These are phyloP conservation scores for Fraxinus quadrangulata DNA, from an alignment of 257 asterid species.

Conservation along the genomic window DNA sequence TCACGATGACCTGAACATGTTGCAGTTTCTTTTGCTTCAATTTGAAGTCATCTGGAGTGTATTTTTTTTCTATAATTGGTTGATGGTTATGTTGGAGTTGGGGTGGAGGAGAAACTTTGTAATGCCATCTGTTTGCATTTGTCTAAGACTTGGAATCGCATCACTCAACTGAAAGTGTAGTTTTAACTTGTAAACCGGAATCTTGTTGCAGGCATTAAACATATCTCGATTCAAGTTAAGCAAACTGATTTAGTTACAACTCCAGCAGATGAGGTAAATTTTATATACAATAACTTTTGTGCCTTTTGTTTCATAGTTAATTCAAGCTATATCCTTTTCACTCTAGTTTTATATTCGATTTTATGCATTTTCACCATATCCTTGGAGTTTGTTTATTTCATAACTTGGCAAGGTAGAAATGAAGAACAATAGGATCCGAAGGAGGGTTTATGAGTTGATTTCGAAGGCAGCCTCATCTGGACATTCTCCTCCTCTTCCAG, in stretches of 20 bases:
- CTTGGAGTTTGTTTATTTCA: slow-evolving; percentile 24
- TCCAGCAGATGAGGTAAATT: slow-evolving; percentile 78
- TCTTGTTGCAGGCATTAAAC: slow-evolving; percentile 63
- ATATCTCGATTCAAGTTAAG: slow-evolving; percentile 52
- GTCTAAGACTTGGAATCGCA: slow-evolving; percentile 4
- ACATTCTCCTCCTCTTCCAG: slow-evolving; percentile 30
- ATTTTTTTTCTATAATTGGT: slow-evolving; percentile 1
- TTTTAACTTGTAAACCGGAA: slow-evolving; percentile 1
- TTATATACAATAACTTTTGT: background rate
- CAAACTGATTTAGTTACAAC: slow-evolving; percentile 62
- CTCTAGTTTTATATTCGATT: background rate
- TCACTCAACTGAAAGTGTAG: background rate
- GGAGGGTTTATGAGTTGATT: slow-evolving; percentile 83
- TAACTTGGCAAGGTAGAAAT: slow-evolving; percentile 69
- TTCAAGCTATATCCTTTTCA: background rate
- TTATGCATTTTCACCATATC: background rate
- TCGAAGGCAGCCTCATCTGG: slow-evolving; percentile 64
- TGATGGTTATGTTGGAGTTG: slow-evolving; percentile 6
- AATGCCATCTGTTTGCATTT: background rate
- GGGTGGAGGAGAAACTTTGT: background rate
- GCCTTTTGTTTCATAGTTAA: background rate
- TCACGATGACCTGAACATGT: background rate
- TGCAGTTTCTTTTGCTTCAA: background rate
- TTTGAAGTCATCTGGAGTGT: slow-evolving; percentile 6
- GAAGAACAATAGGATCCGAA: slow-evolving; percentile 79